phyloP scores from a whole-genome alignment of 2,329 filamentous ascomycete species.

The Paecilomyces dactylethromorphus region DNA sequence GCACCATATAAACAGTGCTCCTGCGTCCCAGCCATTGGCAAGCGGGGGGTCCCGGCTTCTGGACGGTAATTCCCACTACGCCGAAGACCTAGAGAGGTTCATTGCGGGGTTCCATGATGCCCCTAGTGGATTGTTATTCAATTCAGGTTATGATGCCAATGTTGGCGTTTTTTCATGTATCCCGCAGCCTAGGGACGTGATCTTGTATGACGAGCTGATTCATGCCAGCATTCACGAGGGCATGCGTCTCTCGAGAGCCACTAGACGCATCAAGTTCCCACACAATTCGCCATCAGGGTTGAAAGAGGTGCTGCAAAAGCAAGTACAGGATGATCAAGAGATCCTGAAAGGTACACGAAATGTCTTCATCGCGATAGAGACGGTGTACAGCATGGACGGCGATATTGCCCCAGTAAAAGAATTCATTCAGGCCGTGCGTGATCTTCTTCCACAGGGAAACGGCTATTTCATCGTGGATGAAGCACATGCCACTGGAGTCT shows the following conservation, averaged over 20 bases:
- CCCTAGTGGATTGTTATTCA: conserved; percentile 52
- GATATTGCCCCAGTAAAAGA: conserved; percentile 60
- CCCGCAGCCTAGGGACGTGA: conserved; percentile 53
- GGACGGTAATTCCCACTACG: conserved; percentile 58
- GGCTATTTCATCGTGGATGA: conserved; percentile 52
- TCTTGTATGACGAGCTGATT: conserved; percentile 69
- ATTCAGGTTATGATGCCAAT: conserved; percentile 63
- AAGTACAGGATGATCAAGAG: conserved; percentile 23
- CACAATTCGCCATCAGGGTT: conserved; percentile 42
- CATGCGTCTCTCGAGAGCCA: conserved; percentile 59
- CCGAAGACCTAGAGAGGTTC: conserved; percentile 51
- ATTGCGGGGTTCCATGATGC: conserved; percentile 58
- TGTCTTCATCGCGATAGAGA: conserved; percentile 64
- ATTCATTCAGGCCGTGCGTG: conserved; percentile 53
- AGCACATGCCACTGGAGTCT: conserved; percentile 48
- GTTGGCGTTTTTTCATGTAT: conserved; percentile 56
- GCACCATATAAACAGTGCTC: conserved; percentile 35
- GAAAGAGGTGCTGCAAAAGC: conserved; percentile 24
- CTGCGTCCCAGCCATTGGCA: conserved; percentile 39
- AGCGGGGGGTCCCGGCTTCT: conserved; percentile 57
- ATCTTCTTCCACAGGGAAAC: conserved; percentile 51
- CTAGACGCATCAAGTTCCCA: conserved; percentile 35
- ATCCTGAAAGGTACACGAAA: conserved; percentile 38
- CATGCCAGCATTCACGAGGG: conserved; percentile 76
- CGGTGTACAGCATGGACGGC: conserved; percentile 78